Percentiles rank a stretch among this genome's conserved stretches.
Evolutionary conservation across 208 protist species (phyloP).

Genomic region (Trypanosoma congolense): DNA sequence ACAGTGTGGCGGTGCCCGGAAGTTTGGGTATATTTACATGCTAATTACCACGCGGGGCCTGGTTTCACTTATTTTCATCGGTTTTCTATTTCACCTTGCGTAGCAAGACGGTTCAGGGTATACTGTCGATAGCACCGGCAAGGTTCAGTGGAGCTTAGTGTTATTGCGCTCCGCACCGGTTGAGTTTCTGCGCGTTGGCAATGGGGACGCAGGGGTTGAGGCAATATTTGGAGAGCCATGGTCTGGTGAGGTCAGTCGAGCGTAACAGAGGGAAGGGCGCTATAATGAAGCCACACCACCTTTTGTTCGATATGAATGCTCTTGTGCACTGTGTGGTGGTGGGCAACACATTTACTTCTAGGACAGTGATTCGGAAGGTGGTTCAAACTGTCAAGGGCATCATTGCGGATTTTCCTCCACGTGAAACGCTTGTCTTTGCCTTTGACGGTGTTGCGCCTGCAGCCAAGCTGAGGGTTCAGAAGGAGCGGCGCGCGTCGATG

Average conservation of each 20-base stretch:
- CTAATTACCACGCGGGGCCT: too few species aligned
- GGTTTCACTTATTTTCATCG: too few species aligned
- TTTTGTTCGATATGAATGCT: conserved; percentile 85
- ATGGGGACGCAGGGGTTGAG: conserved; percentile 82
- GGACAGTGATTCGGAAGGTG: conserved; percentile 33
- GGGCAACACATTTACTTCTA: conserved; percentile 20
- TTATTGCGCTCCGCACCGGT: too few species aligned
- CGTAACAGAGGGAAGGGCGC: conserved; percentile 2
- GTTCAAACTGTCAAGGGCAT: conserved; percentile 30
- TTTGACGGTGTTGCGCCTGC: conserved; percentile 74
- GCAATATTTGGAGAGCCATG: conserved; percentile 66
- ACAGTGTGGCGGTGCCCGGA: too few species aligned
- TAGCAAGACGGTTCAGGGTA: too few species aligned
- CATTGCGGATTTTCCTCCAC: conserved; percentile 30
- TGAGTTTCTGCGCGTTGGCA: too few species aligned
- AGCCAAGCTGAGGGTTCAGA: conserved; percentile 70
- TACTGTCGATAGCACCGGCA: too few species aligned
- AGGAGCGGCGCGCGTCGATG: conserved; percentile 39
- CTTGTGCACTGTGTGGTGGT: conserved; percentile 56
- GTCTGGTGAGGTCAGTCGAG: conserved; percentile 24
- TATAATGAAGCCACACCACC: conserved; percentile 42
- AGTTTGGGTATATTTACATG: too few species aligned
- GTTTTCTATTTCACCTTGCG: too few species aligned
- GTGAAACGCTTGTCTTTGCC: conserved; percentile 46
- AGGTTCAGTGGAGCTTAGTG: too few species aligned